phyloP scores from a whole-genome alignment of 352 stramenopile genomes.

The Lagenidium giganteum region DNA sequence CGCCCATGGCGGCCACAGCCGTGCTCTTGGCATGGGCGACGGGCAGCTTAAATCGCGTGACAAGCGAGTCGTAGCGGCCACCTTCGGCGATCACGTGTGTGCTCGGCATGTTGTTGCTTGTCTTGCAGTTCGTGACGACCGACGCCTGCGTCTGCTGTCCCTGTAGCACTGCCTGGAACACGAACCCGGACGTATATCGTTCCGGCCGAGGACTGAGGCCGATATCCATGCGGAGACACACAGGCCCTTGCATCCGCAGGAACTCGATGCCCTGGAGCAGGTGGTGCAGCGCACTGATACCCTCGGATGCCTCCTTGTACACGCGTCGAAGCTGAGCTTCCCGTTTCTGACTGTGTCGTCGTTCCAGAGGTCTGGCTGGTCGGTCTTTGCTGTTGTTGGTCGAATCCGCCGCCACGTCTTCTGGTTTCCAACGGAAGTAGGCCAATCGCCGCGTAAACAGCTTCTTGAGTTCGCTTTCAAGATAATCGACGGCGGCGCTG shows the following conservation, averaged over 20 bases:
- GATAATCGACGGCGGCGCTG: slow-evolving; percentile 47
- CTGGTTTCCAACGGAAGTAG: slow-evolving; percentile 16
- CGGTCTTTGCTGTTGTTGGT: slow-evolving; percentile 36
- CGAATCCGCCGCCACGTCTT: slow-evolving; percentile 11
- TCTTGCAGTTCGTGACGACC: slow-evolving; percentile 18
- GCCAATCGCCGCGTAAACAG: slow-evolving; percentile 44
- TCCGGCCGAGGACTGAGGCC: slow-evolving; percentile 71
- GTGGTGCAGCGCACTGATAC: slow-evolving; percentile 48
- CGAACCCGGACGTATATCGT: slow-evolving; percentile 72
- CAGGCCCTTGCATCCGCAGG: slow-evolving; percentile 43
- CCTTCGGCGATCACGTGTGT: slow-evolving; percentile 78
- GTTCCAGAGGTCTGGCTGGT: too few relatives aligned
- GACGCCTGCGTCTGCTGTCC: slow-evolving; percentile 8
- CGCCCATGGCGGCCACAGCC: slow-evolving; percentile 69
- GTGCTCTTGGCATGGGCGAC: slow-evolving; percentile 69
- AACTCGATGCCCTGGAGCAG: slow-evolving; percentile 75
- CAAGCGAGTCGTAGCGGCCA: slow-evolving; percentile 73
- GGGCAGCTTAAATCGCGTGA: slow-evolving; percentile 83
- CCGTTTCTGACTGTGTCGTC: too few relatives aligned
- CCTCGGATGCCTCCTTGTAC: slow-evolving; percentile 70
- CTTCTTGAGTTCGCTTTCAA: slow-evolving; percentile 63
- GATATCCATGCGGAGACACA: slow-evolving; percentile 69
- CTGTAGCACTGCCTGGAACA: slow-evolving; percentile 80
- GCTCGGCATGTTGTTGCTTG: slow-evolving; percentile 28
- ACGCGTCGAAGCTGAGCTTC: slow-evolving; percentile 53